Evolutionary conservation across 2,329 filamentous ascomycete species (phyloP), one percentile per base, ranked within the genome.

Genomic region (Monilinia fructigena): DNA sequence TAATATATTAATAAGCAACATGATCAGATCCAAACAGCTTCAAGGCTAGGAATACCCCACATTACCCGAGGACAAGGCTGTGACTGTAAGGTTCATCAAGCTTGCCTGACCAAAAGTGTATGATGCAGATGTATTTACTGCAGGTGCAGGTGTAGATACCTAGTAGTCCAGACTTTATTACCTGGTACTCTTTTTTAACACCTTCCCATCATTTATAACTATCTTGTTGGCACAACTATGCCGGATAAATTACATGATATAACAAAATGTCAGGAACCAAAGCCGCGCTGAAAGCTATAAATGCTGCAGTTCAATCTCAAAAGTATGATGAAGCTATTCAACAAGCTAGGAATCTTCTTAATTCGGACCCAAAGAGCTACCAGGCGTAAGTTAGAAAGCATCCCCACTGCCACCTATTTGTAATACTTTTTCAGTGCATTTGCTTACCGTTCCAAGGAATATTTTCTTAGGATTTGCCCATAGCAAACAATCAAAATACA

Each of bases 381-480:
- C 92, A 94, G 77, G 93, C 87, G 85, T 92, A 80, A 69, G 86
- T 76, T 56, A 35, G 35, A 18, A 35, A 45, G 38, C 31, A 61
- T n/a, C 20, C 23, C n/a, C n/a, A 16, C 31, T 59, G 11, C 4
- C 16, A 26, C 42, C 3, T 16, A 20, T 54, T 11, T 38, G 5
- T 45, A 6, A 12, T 16, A 28, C 31, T 35, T 35, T 40, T 4
- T 35, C 12, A 26, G 12, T 16, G 31, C 42, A 11, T 14, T 47
- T 63, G 18, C 26, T 47, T 56, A 55, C 66, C 70, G 67, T 70
- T 47, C 14, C 23, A 68, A 92, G 89, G 35, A 86, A 91, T 70
- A 84, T 98, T n/a, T 96, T 97, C 75, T 81, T 96, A 23, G 95
- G 92, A 2, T 92, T 96, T 76, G 90, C 91, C 2, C 82, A 89